These are phyloP conservation scores for Botrytis aclada DNA, from an alignment of 2,329 filamentous ascomycete species.

Conservation along the genomic window DNA sequence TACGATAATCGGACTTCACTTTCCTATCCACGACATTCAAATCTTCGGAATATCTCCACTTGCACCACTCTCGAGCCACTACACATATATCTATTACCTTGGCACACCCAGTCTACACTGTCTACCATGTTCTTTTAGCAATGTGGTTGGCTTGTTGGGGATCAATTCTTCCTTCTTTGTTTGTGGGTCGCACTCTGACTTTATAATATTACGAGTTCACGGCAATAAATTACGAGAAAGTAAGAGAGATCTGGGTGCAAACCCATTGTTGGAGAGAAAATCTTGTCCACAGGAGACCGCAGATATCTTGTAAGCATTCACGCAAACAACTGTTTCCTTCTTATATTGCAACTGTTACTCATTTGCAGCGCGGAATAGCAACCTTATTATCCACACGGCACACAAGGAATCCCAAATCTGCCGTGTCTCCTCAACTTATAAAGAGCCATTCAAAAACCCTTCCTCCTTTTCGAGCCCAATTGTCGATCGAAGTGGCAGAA, in stretches of 20 bases:
- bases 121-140: constrained; percentile 9
- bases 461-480: background rate
- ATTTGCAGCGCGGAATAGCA: background rate
- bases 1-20: background rate
- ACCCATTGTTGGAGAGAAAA: background rate
- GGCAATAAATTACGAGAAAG: constrained; percentile 13
- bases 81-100: background rate
- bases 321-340: background rate
- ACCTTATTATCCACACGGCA: background rate
- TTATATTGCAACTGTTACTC: background rate
- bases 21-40: background rate
- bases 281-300: background rate
- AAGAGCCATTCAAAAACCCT: background rate
- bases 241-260: constrained; percentile 5
- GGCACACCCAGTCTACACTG: background rate
- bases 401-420: background rate
- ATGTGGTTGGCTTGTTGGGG: constrained; percentile 6
- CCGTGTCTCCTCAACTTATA: background rate
- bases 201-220: constrained; percentile 13
- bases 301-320: constrained; percentile 5
- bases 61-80: background rate
- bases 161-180: constrained; percentile 10
- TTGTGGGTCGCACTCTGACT: constrained; percentile 5
- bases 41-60: background rate
- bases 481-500: background rate